Percentiles rank a stretch among this genome's conserved stretches.
Evolutionary conservation across 1,284 basidiomycete genomes (phyloP).

Genomic region (Cryptococcus sp.): DNA sequence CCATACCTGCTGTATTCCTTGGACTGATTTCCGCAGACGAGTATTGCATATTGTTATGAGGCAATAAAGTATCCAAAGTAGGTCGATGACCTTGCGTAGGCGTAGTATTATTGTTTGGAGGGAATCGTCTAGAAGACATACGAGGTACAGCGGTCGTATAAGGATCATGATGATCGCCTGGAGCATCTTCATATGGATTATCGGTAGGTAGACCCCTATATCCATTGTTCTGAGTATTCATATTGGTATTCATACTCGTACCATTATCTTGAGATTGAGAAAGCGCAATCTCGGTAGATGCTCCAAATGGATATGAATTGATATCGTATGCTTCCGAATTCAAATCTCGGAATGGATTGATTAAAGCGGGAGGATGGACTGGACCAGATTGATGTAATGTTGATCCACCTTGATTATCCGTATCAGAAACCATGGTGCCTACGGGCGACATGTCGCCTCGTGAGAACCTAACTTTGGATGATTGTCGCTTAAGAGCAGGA

Average conservation of each 20-base stretch:
- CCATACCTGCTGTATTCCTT: constrained; percentile 2
- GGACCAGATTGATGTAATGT: constrained; percentile 6
- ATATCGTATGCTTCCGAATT: constrained; percentile 7
- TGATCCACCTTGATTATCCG: constrained; percentile 3
- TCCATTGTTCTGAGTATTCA: background rate
- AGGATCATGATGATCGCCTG: constrained; percentile 3
- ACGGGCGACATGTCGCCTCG: constrained; percentile 14
- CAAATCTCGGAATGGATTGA: background rate
- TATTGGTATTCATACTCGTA: constrained; percentile 1
- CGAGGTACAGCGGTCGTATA: constrained; percentile 18
- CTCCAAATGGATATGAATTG: constrained; percentile 6
- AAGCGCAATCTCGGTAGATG: constrained; percentile 4
- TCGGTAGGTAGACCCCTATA: background rate
- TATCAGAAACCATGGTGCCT: constrained; percentile 16
- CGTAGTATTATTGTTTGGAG: constrained; percentile 1
- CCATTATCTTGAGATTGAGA: background rate
- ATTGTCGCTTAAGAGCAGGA: constrained; percentile 15
- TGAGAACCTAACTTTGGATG: constrained; percentile 25
- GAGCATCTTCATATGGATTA: background rate
- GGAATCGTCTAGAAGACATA: constrained; percentile 5
- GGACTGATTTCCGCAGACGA: constrained; percentile 7
- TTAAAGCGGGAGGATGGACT: constrained; percentile 5
- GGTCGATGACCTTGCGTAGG: constrained; percentile 12
- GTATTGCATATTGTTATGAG: constrained; percentile 6
- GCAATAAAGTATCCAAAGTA: constrained; percentile 13